Evolutionary conservation across 768 basidiomycete genomes (phyloP).

Genomic region (Suillus americanus): DNA sequence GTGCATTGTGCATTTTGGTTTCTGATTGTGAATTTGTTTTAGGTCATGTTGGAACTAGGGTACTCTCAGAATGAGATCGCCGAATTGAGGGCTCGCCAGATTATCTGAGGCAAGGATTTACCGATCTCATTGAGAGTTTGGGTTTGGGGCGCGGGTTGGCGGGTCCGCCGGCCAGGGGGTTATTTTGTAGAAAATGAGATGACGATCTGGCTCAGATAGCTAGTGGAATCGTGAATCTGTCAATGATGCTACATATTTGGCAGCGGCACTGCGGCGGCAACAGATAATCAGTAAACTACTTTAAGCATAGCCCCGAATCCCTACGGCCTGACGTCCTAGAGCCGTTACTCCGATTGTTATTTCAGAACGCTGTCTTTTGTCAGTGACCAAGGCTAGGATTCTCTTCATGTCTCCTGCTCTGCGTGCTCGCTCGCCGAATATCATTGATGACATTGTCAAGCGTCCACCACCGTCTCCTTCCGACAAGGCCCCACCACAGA

Average conservation of each 20-base stretch:
- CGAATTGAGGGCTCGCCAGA: conserved; percentile 41
- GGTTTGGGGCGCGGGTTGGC: background rate
- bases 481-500: conserved; percentile 28
- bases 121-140: conserved; percentile 6
- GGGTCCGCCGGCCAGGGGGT: conserved; percentile 24
- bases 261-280: conserved; percentile 6
- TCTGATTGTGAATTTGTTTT: conserved; percentile 12
- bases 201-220: background rate
- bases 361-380: conserved; percentile 3
- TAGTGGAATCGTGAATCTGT: conserved; percentile 1
- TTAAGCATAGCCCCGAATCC: conserved; percentile 7
- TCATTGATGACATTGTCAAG: conserved; percentile 27
- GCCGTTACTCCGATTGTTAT: conserved; percentile 3
- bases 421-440: conserved; percentile 31
- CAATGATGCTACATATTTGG: conserved; percentile 6
- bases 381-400: conserved; percentile 1
- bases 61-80: conserved; percentile 40
- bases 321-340: conserved; percentile 4
- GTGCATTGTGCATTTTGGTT: conserved; percentile 7
- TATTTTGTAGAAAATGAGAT: conserved; percentile 14
- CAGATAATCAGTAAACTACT: conserved; percentile 8
- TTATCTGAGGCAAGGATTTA: conserved; percentile 27
- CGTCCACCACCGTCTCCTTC: conserved; percentile 34
- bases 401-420: conserved; percentile 13
- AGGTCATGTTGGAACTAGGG: conserved; percentile 45